Evolutionary conservation across 371 early-diverging fungal species (phyloP).

Genomic region (Mortierella sp.): DNA sequence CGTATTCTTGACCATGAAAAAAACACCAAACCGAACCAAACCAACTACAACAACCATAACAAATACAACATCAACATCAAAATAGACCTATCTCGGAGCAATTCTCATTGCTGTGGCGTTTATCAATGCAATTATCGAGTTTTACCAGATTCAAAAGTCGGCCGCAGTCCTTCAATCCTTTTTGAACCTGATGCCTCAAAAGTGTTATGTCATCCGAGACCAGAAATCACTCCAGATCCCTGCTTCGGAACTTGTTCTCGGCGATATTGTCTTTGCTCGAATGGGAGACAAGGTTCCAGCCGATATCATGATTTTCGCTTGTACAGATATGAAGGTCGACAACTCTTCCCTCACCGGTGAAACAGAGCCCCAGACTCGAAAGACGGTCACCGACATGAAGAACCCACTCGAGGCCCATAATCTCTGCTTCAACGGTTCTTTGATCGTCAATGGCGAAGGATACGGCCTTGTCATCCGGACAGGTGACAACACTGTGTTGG

Average conservation of each 20-base stretch:
- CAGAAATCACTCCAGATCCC: slow-evolving; percentile 63
- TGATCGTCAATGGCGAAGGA: slow-evolving; percentile 86
- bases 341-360: slow-evolving; percentile 96
- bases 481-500: slow-evolving; percentile 91
- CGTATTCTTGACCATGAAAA: too few relatives aligned
- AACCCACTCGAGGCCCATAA: slow-evolving; percentile 92
- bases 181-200: slow-evolving; percentile 85
- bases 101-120: slow-evolving; percentile 87
- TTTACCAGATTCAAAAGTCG: slow-evolving; percentile 85
- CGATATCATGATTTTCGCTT: slow-evolving; percentile 77
- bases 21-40: too few relatives aligned
- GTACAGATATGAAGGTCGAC: slow-evolving; percentile 90
- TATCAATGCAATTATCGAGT: slow-evolving; percentile 89
- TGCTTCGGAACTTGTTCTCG: slow-evolving; percentile 82
- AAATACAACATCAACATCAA: not conserved
- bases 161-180: slow-evolving; percentile 87
- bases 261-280: slow-evolving; percentile 85
- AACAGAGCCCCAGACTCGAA: slow-evolving; percentile 87
- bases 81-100: slow-evolving; percentile 84
- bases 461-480: slow-evolving; percentile 91
- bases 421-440: slow-evolving; percentile 86
- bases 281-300: slow-evolving; percentile 96
- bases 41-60: too few relatives aligned
- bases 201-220: slow-evolving; percentile 78
- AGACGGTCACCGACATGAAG: slow-evolving; percentile 58